phyloP scores from a whole-genome alignment of 805 yeast genomes.

The Dipodascopsis uninucleata region DNA sequence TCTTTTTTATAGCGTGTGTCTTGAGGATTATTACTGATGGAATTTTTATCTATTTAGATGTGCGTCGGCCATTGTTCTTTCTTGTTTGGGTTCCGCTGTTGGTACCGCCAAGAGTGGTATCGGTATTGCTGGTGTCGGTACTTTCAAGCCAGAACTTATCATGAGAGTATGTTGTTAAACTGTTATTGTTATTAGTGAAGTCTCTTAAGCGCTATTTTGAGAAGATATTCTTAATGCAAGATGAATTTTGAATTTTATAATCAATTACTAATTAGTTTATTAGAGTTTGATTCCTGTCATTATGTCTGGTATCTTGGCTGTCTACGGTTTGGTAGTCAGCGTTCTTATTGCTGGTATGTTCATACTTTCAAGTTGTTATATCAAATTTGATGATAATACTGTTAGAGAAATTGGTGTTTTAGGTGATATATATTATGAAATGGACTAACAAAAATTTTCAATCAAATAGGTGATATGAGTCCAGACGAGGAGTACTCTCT shows the following conservation, averaged over 20 bases:
- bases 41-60: constrained; percentile 48
- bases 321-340: constrained; percentile 95
- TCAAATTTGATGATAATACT: neutral
- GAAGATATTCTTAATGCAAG: neutral
- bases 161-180: constrained; percentile 63
- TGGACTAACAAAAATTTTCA: constrained; percentile 61
- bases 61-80: constrained; percentile 97
- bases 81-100: constrained; percentile 96
- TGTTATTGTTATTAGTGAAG: neutral
- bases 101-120: constrained; percentile 98
- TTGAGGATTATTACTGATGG: too few relatives aligned
- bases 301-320: constrained; percentile 95
- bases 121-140: constrained; percentile 97
- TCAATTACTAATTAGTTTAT: too few relatives aligned
- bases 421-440: neutral
- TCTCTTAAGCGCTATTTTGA: neutral
- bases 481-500: constrained; percentile 43
- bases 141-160: constrained; percentile 93
- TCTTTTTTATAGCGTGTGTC: too few relatives aligned
- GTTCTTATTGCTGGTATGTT: constrained; percentile 83
- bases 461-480: constrained; percentile 32
- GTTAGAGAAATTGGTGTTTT: too few relatives aligned
- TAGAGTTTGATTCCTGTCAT: constrained; percentile 79
- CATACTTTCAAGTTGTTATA: too few relatives aligned
- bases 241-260: too few relatives aligned